Evolutionary conservation across 1,284 basidiomycete genomes (phyloP).

Genomic region (Sutorius eximius): DNA sequence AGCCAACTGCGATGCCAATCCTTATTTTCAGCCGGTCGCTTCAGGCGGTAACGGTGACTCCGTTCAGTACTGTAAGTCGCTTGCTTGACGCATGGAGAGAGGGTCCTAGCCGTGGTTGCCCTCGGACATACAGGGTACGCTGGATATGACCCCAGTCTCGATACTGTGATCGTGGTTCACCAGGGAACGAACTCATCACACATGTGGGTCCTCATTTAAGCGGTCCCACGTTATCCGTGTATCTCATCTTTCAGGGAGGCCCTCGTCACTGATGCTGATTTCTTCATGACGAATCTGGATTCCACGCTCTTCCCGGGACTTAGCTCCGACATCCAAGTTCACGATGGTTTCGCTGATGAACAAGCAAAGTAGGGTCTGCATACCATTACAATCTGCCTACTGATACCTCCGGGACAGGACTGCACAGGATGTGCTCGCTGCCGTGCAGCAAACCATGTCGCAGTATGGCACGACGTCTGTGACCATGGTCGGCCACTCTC

Average conservation of each 20-base stretch:
- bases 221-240: background rate
- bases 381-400: slow-evolving; percentile 2
- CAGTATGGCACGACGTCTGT: slow-evolving; percentile 43
- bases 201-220: slow-evolving; percentile 26
- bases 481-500: slow-evolving; percentile 56
- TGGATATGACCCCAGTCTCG: slow-evolving; percentile 36
- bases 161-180: slow-evolving; percentile 39
- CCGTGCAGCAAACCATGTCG: slow-evolving; percentile 46
- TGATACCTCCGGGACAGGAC: slow-evolving; percentile 38
- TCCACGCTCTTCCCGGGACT: slow-evolving; percentile 61
- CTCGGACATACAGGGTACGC: slow-evolving; percentile 36
- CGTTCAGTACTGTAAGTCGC: slow-evolving; percentile 49
- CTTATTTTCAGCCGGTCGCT: slow-evolving; percentile 55
- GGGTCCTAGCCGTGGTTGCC: background rate
- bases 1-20: slow-evolving; percentile 59
- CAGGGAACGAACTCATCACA: slow-evolving; percentile 37
- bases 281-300: slow-evolving; percentile 42
- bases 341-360: slow-evolving; percentile 55
- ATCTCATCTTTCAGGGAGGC: slow-evolving; percentile 38
- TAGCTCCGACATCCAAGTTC: slow-evolving; percentile 47
- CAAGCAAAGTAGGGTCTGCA: slow-evolving; percentile 46
- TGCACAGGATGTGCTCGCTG: slow-evolving; percentile 48
- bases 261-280: slow-evolving; percentile 53
- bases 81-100: background rate
- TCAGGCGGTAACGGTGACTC: slow-evolving; percentile 59